Conservation (phyloP, 2,329 filamentous ascomycete species). For the Chaetothyriales sp. region DNA sequence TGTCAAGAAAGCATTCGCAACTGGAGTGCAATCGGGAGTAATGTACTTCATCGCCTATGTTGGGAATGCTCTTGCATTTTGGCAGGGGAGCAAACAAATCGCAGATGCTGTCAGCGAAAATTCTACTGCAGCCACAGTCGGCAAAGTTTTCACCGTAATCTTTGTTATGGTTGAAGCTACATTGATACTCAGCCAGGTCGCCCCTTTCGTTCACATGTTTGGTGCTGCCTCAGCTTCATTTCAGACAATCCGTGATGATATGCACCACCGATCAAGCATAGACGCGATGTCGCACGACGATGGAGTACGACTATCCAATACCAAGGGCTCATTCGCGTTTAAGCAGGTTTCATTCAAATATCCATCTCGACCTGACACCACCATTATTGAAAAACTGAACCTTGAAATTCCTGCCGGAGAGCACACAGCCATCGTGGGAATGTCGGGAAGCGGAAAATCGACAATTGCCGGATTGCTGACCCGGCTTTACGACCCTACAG, state of each 20-base stretch:
- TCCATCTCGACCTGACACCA: conserved; percentile 24
- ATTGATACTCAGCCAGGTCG: conserved; percentile 31
- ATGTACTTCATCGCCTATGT: conserved; percentile 23
- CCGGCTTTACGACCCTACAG: conserved; percentile 26
- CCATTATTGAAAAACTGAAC: conserved; percentile 23
- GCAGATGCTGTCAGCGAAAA: conserved; percentile 20
- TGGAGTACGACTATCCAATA: conserved; percentile 4
- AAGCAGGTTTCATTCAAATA: conserved; percentile 24
- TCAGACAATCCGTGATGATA: conserved; percentile 44
- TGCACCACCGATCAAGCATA: conserved; percentile 38
- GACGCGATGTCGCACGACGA: conserved; percentile 21
- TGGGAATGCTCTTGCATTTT: conserved; percentile 24
- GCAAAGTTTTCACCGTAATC: conserved; percentile 42
- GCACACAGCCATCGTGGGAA: conserved; percentile 34
- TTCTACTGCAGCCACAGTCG: conserved; percentile 29
- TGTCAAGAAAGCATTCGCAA: conserved; percentile 20
- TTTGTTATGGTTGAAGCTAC: conserved; percentile 41
- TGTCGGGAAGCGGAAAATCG: conserved; percentile 41
- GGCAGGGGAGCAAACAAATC: conserved; percentile 37
- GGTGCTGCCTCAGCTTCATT: conserved; percentile 39
- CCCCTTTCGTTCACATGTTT: conserved; percentile 37
- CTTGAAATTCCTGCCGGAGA: conserved; percentile 24
- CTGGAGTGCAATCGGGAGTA: conserved; percentile 21
- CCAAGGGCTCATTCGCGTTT: conserved; percentile 22
- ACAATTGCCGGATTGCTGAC: conserved; percentile 29